A percentile compares a stretch with the other conserved stretches of the same genome.
These are phyloP conservation scores for Aphanomyces stellatus DNA, from an alignment of 352 stramenopile species.

Conservation along the genomic window DNA sequence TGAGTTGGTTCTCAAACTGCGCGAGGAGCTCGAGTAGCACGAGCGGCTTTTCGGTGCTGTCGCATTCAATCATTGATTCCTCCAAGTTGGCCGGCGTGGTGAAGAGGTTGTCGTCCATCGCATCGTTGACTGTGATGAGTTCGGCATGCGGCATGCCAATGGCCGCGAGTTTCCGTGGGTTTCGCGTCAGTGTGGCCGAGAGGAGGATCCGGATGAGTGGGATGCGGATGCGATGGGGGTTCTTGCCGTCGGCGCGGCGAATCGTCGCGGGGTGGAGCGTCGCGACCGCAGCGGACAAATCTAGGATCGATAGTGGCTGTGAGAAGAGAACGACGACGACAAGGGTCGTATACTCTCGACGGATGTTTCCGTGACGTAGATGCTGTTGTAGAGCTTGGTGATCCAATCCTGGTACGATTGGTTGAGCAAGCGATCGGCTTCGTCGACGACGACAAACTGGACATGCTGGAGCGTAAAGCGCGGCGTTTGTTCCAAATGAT, in stretches of 20 bases:
- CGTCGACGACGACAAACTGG: conserved; percentile 95
- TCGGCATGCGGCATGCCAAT: conserved; percentile 94
- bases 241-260: conserved; percentile 67
- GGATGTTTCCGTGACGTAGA: conserved; percentile 32
- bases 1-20: conserved; percentile 57
- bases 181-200: conserved; percentile 95
- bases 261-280: conserved; percentile 29
- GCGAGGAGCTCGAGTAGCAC: conserved; percentile 90
- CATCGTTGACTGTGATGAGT: conserved; percentile 60
- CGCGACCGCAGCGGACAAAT: background rate
- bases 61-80: conserved; percentile 90
- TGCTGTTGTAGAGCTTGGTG: conserved; percentile 81
- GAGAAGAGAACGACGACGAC: no score
- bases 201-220: conserved; percentile 93
- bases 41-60: conserved; percentile 91
- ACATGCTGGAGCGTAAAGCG: conserved; percentile 97
- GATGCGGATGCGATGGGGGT: conserved; percentile 62
- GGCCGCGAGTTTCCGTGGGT: conserved; percentile 93
- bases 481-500: conserved; percentile 95
- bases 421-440: conserved; percentile 95
- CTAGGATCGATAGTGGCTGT: no score
- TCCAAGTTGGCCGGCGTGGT: conserved; percentile 65
- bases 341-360: conserved; percentile 8
- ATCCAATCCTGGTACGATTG: conserved; percentile 98
- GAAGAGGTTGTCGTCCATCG: conserved; percentile 62